Evolutionary conservation across 768 basidiomycete species (phyloP).

Genomic region (Russula olivacea): DNA sequence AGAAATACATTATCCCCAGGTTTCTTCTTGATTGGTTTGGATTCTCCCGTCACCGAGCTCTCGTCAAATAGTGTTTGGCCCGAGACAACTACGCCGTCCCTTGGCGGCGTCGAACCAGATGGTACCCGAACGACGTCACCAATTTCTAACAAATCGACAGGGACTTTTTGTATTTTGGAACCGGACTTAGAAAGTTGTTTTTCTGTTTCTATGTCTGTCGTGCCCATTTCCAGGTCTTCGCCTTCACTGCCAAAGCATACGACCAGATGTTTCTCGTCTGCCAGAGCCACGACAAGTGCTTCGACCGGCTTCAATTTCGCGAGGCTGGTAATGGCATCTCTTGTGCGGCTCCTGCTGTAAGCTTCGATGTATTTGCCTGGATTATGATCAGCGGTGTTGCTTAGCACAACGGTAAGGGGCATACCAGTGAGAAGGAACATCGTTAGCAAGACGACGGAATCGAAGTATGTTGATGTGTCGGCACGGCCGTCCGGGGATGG

Average conservation of each 20-base stretch:
- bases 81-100: constrained; percentile 61
- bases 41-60: constrained; percentile 81
- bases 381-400: not conserved
- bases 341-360: constrained; percentile 61
- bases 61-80: constrained; percentile 61
- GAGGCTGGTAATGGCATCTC: constrained; percentile 67
- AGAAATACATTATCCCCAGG: constrained; percentile 62
- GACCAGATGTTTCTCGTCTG: not conserved
- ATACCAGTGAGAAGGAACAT: constrained; percentile 71
- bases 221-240: constrained; percentile 38
- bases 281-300: constrained; percentile 45
- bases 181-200: constrained; percentile 12
- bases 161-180: constrained; percentile 35
- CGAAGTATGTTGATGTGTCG: constrained; percentile 70
- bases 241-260: not conserved
- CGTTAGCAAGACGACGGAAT: constrained; percentile 73
- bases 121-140: constrained; percentile 74
- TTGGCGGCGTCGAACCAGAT: constrained; percentile 68
- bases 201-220: constrained; percentile 26
- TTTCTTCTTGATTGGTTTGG: constrained; percentile 51
- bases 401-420: constrained; percentile 14
- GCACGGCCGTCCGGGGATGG: constrained; percentile 37
- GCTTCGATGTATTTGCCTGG: constrained; percentile 60
- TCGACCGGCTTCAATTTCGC: constrained; percentile 56
- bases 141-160: constrained; percentile 64